phyloP scores from a whole-genome alignment of 2,329 filamentous ascomycete genomes.

The Monilinia vaccinii-corymbosi region DNA sequence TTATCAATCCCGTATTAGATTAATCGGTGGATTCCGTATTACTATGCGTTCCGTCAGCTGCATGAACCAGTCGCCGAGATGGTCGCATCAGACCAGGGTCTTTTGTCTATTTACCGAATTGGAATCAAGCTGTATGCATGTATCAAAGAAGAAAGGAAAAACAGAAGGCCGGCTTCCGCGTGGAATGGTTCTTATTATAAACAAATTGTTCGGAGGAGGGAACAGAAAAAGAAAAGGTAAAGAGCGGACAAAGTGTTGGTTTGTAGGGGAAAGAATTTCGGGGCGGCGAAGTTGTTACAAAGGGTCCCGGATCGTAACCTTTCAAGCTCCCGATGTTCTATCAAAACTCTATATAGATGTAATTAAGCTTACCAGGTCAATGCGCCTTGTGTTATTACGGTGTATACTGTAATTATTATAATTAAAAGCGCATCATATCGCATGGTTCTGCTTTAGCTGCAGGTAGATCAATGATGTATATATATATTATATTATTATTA shows the following conservation, averaged over 20 bases:
- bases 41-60: constrained; percentile 8
- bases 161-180: constrained; percentile 11
- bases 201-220: neutral
- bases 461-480: no score
- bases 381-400: no score
- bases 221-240: neutral
- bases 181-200: neutral
- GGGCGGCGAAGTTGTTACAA: neutral
- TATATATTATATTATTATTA: no score
- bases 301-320: neutral
- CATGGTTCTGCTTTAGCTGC: no score
- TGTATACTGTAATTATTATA: no score
- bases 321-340: neutral
- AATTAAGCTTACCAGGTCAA: no score
- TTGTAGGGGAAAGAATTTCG: neutral
- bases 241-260: neutral
- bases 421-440: no score
- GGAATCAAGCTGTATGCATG: neutral
- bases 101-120: constrained; percentile 8
- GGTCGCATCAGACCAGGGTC: constrained; percentile 5
- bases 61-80: neutral
- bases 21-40: neutral
- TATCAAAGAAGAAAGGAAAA: neutral
- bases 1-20: constrained; percentile 3
- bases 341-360: neutral